These are phyloP conservation scores for Suillus plorans DNA, from an alignment of 768 basidiomycete genomes.

Conservation along the genomic window DNA sequence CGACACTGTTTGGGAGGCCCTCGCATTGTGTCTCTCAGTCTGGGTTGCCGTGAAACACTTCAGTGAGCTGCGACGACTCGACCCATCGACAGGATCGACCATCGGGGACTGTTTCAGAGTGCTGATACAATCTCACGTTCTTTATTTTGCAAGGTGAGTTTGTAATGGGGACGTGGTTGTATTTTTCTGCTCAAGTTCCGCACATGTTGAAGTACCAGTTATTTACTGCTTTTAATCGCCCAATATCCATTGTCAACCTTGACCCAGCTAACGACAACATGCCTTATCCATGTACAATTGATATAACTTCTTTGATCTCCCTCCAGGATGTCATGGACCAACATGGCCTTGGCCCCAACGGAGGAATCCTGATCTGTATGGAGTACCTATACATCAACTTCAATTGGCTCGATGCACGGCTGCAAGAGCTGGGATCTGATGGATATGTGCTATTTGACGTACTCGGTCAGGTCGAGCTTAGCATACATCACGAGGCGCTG, in stretches of 20 bases:
- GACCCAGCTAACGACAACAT: conserved; percentile 92
- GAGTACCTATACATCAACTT: conserved; percentile 95
- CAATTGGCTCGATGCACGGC: conserved; percentile 77
- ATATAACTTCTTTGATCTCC: conserved; percentile 82
- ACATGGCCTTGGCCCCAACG: conserved; percentile 89
- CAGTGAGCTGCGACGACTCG: too few relatives aligned
- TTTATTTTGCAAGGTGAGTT: too few relatives aligned
- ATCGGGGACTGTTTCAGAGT: too few relatives aligned
- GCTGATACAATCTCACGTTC: too few relatives aligned
- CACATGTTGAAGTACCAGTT: conserved; percentile 66
- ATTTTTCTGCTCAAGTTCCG: too few relatives aligned
- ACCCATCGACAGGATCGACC: too few relatives aligned
- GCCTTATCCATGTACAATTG: conserved; percentile 88
- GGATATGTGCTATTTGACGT: conserved; percentile 93
- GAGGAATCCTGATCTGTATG: conserved; percentile 94
- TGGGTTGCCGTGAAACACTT: too few relatives aligned
- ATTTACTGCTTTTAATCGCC: conserved; percentile 81
- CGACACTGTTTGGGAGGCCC: too few relatives aligned
- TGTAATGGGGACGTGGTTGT: too few relatives aligned
- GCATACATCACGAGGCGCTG: conserved; percentile 91
- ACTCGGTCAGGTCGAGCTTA: conserved; percentile 96
- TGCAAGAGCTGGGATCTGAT: conserved; percentile 66
- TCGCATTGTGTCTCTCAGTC: too few relatives aligned
- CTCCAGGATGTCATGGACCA: conserved; percentile 85
- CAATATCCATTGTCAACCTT: conserved; percentile 89